A percentile compares a stretch with the other conserved stretches of the same genome.
Evolutionary conservation across 495 filamentous ascomycete genomes (phyloP).

Genomic region (Podospora sp.): DNA sequence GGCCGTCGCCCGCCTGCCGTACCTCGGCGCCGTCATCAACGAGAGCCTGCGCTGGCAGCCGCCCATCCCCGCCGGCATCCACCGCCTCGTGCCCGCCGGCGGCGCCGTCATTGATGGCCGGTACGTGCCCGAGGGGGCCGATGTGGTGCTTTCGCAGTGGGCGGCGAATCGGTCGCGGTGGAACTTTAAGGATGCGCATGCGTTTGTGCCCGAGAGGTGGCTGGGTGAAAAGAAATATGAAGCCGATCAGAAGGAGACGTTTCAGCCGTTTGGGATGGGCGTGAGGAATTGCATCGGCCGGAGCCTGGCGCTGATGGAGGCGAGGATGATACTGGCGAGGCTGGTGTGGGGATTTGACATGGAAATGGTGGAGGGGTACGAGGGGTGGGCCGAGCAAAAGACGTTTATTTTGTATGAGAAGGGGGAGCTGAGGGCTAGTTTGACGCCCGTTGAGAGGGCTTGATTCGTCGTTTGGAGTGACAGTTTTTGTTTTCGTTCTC

Average conservation of each 20-base stretch:
- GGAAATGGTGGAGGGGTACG: background rate
- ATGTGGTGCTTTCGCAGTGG: slow-evolving; percentile 10
- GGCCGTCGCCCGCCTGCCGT: slow-evolving; percentile 47
- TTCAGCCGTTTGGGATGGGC: slow-evolving; percentile 11
- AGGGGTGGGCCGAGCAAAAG: slow-evolving; percentile 7
- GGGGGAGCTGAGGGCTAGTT: slow-evolving; percentile 8
- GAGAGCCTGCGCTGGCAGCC: slow-evolving; percentile 61
- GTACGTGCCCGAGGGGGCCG: slow-evolving; percentile 5
- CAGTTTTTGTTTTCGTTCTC: too few species aligned
- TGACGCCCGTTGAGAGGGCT: slow-evolving; percentile 5
- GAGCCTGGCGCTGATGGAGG: slow-evolving; percentile 6
- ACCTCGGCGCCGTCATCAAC: slow-evolving; percentile 58
- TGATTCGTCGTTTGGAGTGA: background rate
- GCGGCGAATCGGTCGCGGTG: slow-evolving; percentile 6
- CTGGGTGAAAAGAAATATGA: background rate
- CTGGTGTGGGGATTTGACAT: slow-evolving; percentile 14
- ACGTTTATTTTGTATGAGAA: slow-evolving; percentile 13
- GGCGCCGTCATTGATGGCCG: background rate
- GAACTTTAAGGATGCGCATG: slow-evolving; percentile 7
- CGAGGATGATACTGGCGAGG: slow-evolving; percentile 12
- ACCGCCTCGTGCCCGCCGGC: background rate
- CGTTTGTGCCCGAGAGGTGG: slow-evolving; percentile 16
- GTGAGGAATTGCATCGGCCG: slow-evolving; percentile 3
- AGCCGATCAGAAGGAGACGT: background rate
- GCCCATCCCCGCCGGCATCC: slow-evolving; percentile 47